phyloP scores from a whole-genome alignment of 768 basidiomycete genomes.

The Kwoniella sp. region DNA sequence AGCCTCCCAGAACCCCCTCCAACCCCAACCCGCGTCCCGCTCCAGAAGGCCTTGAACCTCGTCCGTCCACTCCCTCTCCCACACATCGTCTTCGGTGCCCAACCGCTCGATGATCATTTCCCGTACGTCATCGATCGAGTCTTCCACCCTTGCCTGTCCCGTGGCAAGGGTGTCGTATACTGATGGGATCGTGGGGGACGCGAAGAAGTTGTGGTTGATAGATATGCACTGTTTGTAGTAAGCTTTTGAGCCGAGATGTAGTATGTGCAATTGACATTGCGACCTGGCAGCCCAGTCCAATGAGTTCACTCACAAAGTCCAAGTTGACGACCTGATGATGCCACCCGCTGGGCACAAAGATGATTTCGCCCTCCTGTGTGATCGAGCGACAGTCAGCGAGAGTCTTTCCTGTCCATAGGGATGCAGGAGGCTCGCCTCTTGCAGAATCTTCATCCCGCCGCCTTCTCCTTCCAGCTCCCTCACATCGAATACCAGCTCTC shows the following conservation, averaged over 20 bases:
- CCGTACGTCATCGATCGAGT: slow-evolving; percentile 40
- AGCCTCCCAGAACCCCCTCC: slow-evolving; percentile 42
- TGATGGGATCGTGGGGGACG: slow-evolving; percentile 33
- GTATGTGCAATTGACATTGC: too few species aligned
- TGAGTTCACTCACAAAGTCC: slow-evolving; percentile 34
- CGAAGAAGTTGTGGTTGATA: slow-evolving; percentile 50
- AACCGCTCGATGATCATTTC: slow-evolving; percentile 33
- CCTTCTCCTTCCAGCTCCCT: slow-evolving; percentile 26
- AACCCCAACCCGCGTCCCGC: slow-evolving; percentile 47
- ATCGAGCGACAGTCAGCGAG: not conserved
- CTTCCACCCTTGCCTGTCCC: slow-evolving; percentile 46
- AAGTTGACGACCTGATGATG: slow-evolving; percentile 48
- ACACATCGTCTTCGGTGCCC: slow-evolving; percentile 16
- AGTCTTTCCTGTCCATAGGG: too few species aligned
- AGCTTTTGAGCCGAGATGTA: not conserved
- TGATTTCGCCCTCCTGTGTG: slow-evolving; percentile 44
- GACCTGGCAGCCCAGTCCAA: too few species aligned
- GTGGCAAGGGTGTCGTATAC: slow-evolving; percentile 48
- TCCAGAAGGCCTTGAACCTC: slow-evolving; percentile 44
- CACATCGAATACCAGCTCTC: slow-evolving; percentile 41
- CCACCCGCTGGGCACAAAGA: slow-evolving; percentile 50
- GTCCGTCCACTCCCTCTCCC: slow-evolving; percentile 46
- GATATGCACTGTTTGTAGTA: slow-evolving; percentile 50
- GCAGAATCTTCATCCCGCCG: slow-evolving; percentile 29
- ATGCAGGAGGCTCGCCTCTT: slow-evolving; percentile 26